Evolutionary conservation across 768 basidiomycete genomes (phyloP).

Genomic region (Mycena rosella): DNA sequence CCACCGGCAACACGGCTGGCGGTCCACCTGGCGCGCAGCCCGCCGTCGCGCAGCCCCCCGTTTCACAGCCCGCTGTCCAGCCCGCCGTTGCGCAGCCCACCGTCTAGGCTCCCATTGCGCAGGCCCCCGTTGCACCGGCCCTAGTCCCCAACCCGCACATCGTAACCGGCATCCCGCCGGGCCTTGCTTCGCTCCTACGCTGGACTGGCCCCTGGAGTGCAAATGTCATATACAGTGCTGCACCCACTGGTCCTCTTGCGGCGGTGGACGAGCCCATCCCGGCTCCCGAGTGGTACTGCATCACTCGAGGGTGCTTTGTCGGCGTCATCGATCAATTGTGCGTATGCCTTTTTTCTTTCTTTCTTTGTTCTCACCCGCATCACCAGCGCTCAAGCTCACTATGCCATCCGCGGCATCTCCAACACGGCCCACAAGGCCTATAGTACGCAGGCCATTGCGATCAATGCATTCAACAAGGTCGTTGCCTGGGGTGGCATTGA

Average conservation of each 20-base stretch:
- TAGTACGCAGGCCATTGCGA: not conserved
- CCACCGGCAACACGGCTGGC: not conserved
- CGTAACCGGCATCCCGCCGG: not conserved
- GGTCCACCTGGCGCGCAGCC: no score
- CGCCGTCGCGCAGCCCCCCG: no score
- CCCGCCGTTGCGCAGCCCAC: not conserved
- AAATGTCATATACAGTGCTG: not conserved
- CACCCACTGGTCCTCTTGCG: not conserved
- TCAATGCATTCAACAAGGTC: slow-evolving; percentile 2
- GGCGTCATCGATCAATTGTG: slow-evolving; percentile 17
- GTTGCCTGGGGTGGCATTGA: slow-evolving; percentile 9
- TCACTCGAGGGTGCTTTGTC: slow-evolving; percentile 10
- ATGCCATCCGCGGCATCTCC: not conserved
- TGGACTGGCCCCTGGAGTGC: slow-evolving; percentile 6
- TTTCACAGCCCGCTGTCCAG: not conserved
- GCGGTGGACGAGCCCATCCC: not conserved
- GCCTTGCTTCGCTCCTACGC: not conserved
- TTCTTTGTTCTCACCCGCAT: not conserved
- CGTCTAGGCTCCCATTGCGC: not conserved
- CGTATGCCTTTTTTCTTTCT: not conserved
- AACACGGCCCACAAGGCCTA: not conserved
- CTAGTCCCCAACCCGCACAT: not conserved
- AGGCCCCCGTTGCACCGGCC: not conserved
- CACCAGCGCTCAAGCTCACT: not conserved
- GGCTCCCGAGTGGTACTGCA: slow-evolving; percentile 5